Base-by-base conservation (phyloP, 2,329 filamentous ascomycete species). In the Acephala macrosclerotiorum region DNA sequence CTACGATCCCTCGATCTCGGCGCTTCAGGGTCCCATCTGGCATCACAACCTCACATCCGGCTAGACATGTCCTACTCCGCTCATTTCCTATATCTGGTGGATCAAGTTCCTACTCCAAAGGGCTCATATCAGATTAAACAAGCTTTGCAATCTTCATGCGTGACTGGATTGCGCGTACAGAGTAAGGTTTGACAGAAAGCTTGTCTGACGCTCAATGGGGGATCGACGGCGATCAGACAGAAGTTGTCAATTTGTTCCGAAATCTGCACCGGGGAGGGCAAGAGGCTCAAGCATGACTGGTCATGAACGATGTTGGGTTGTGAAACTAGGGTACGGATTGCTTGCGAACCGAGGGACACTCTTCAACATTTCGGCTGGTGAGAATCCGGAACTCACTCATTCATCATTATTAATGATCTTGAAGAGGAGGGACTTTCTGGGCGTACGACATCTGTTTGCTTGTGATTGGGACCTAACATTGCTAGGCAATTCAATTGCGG, bases 131-230 rank as follows among this genome's bases (percentile, higher is more conserved):
- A 42, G 55, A 66, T 40, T 22, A 58, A 40, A 63, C 40, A 66
- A 63, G 64, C 60, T 66, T 66, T 63, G 18, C 7, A 2, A 51
- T 51, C 22, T n/a, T 56, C 60, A 63, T 63, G 60, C 60, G 36
- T 51, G 18, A 36, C 18, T 35, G 35, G 12, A 35, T 53, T 26
- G 22, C 26, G 22, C 25, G 49, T 18, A 53, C 11, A 18, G 25
- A 53, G 26, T 18, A 18, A 33, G 6, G 26, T 3, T 29, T 65
- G 63, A 61, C 63, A 65, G 58, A 58, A 55, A 65, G 63, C 58
- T 61, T 65, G 63, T 57, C 58, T 38, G 18, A 35, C 55, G 49
- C 49, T 53, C 49, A 33, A 53, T 53, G 26, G 55, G 55, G 20
- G 33, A 57, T 57, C 51, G 29, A 57, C n/a, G 55, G 55, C 49